Base-by-base conservation (phyloP, 148 eudicot species). In the Mesembryanthemum crystallinum region DNA sequence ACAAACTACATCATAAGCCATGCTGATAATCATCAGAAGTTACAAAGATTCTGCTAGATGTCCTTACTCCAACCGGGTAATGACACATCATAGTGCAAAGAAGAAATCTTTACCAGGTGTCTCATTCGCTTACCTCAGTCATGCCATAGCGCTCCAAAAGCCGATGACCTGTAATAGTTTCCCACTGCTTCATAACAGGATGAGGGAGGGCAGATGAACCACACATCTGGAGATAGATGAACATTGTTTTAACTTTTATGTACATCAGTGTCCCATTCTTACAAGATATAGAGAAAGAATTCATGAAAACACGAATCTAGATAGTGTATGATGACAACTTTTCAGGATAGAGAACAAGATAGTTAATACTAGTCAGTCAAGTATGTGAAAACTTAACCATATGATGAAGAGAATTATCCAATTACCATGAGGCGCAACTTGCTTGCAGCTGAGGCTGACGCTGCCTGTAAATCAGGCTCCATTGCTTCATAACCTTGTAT, bases 131-230 rank as follows among this genome's bases (percentile, higher is more conserved):
- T 39, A 92, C 98, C 94, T 95, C 98, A 69, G 98, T 95, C 98
- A 95, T 95, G 76, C 98, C 98, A 83, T 95, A 95, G 67, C 98
- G 88, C 79, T 95, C 98, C 80, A 95, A 79, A 71, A 95, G 94
- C 30, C 90, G 87, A 80, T 95, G 97, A 24, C 91, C 94, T 4
- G 96, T 95, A 57, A 95, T 95, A 65, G 80, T 73, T 82, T 95
- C 98, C 98, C 98, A 95, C 67, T 89, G 94, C 82, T 88, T 91
- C 97, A 95, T 92, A 59, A 95, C 96, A 75, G 98, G 98, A 81
- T 87, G 87, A 59, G 98, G 98, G 64, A 95, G 98, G 32, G 98
- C 98, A 78, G 98, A 95, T 79, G 98, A 95, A 67, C 98, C 98
- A 83, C 90, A 88, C 98, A 95, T 95, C 98, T 95, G 88, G 35